Evolutionary conservation across 257 asterid species (phyloP), one percentile per base, ranked within the genome.

Genomic region (Thymus mandschuricus): DNA sequence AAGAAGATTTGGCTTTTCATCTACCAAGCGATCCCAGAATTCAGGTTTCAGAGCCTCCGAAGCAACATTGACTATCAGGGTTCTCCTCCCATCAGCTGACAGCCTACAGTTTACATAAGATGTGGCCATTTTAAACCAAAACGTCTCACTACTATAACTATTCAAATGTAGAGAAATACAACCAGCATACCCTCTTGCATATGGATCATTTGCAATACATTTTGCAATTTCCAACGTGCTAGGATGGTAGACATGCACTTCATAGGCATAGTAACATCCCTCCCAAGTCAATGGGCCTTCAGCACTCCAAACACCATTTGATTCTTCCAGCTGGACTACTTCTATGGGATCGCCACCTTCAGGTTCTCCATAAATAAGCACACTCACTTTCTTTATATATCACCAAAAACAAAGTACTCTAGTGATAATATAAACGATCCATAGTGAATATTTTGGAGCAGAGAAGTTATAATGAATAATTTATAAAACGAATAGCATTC

Each of bases 191-290:
- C 97, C 97, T 80, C 95, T 89, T 46, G 99, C 96, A 84, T 94
- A 91, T 64, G 99, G 99, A 80, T 91, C 97, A 80, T 87, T 91
- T 57, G 92, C 90, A 38, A 84, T 76, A 77, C 96, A 88, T 80
- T 82, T 91, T 82, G 88, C 97, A 31, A 94, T 81, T 78, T 56
- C 65, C 84, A 83, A 83, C 60, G 96, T 94, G 82, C 90, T 89
- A 46, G 86, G 96, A 78, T 94, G 97, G 85, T 91, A 94, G 46
- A 87, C 97, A 76, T 79, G 72, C 68, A 94, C 92, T 88, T 91
- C 97, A 81, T 94, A 94, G 66, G 81, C 95, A 79, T 94, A 94
- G 87, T 94, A 91, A 81, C 85, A 86, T 56, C 96, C 95, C 71
- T 91, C 95, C 99, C 97, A 91, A 67, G 86, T 83, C 73, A 81